Base-by-base conservation (phyloP, 495 filamentous ascomycete species). In the Parathielavia hyrcaniae region DNA sequence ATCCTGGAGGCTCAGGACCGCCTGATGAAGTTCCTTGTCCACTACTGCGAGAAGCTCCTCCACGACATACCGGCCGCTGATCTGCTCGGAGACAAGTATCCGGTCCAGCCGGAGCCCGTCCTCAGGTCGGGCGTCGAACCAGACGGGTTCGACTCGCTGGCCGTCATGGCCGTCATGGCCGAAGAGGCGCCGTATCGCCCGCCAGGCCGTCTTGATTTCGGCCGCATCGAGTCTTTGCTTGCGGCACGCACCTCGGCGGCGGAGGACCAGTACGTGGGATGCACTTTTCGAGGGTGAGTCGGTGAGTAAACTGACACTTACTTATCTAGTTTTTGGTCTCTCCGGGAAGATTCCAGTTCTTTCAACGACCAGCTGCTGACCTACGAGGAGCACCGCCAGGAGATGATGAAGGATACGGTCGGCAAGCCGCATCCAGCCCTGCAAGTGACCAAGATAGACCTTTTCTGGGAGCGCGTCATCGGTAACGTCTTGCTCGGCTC, bases 341-440 rank as follows among this genome's bases (percentile, higher is more conserved):
- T 83, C 39, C 72, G 81, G n/a, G 80, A 82, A 52, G 79, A 84
- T 61, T 80, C 81, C 0, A 68, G 55, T 6, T 85, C 82, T 58
- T 82, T 84, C 46, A 61, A 61, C 5, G 64, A 68, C 7, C 32
- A 55, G 14, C 3, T 81, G 0, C 53, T 50, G 7, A 69, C 77
- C 0, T 53, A 47, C 11, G 63, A 58, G 26, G 79, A 81, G 16
- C 79, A 82, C 63, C 63, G 71, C 5, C 52, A 64, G 9, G 74
- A 79, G 38, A 40, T 64, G 17, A 4, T 80, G 1, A 61, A 49
- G 5, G 75, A 77, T 53, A 47, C 34, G 0, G 40, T 63, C 22
- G 69, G 70, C 4, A 59, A 68, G 0, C 10, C 32, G 0, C 70
- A 76, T 57, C 71, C 71, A 10, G 9, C 9, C 35, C 45, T 17